phyloP scores from a whole-genome alignment of 176 grass and related monocot genomes.

The Paspalum notatum region DNA sequence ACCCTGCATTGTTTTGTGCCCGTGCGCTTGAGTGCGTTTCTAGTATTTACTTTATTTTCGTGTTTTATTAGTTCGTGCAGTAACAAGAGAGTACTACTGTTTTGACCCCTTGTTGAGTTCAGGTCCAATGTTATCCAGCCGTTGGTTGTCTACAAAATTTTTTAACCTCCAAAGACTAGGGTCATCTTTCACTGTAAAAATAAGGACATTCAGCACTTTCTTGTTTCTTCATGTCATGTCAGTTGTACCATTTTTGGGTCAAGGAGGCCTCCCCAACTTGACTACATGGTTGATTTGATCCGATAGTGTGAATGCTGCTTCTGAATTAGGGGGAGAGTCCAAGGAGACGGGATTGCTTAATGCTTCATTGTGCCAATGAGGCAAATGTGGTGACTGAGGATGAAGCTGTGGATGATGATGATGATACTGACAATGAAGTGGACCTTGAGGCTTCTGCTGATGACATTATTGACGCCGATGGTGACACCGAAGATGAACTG shows the following conservation, averaged over 20 bases:
- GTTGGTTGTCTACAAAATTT: not conserved
- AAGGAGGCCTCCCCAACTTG: not conserved
- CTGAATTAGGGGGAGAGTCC: not conserved
- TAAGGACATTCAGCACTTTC: not conserved
- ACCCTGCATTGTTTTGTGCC: not conserved
- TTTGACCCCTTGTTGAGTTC: not conserved
- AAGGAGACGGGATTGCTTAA: not conserved
- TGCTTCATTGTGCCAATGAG: constrained; percentile 3
- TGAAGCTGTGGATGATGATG: not conserved
- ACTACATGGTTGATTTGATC: not conserved
- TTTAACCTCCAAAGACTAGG: not conserved
- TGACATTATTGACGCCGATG: not conserved
- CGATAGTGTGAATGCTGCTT: not conserved
- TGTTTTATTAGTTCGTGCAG: not conserved
- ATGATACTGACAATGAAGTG: constrained; percentile 6
- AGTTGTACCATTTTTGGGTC: not conserved
- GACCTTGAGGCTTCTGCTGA: not conserved
- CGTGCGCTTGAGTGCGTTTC: not conserved
- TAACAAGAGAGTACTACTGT: not conserved
- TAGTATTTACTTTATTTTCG: not conserved
- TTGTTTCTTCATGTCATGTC: not conserved
- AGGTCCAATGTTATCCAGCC: not conserved
- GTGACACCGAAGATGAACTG: not conserved
- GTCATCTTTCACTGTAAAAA: not conserved
- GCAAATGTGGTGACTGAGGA: constrained; percentile 35